A percentile compares a stretch with the other conserved stretches of the same genome.
These are phyloP conservation scores for Adansonia gregorii DNA, from an alignment of 441 rosid genomes.

Conservation along the genomic window DNA sequence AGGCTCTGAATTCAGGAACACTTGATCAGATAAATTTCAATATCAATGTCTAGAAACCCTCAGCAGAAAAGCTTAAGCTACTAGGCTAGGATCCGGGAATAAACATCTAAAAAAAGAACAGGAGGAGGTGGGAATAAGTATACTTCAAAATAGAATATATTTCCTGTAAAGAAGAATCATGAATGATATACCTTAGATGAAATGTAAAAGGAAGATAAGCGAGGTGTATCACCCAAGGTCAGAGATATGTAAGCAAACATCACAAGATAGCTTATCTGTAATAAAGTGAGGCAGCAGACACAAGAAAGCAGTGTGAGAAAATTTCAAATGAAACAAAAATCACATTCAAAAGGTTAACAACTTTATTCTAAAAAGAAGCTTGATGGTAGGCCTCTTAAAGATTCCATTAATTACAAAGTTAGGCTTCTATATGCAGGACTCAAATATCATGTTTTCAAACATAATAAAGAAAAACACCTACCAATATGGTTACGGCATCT, in stretches of 20 bases:
- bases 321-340: neutral
- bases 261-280: conserved; percentile 97
- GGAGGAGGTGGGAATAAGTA: neutral
- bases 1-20: neutral
- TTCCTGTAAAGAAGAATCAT: conserved; percentile 19
- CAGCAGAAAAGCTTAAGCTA: conserved; percentile 12
- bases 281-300: conserved; percentile 31
- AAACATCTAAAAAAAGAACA: conserved; percentile 12
- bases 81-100: neutral
- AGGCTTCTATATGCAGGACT: neutral
- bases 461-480: conserved; percentile 35
- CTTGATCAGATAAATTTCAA: conserved; percentile 11
- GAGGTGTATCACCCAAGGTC: conserved; percentile 82
- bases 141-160: neutral
- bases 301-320: conserved; percentile 5
- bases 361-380: neutral
- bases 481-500: conserved; percentile 90
- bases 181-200: conserved; percentile 74
- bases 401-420: conserved; percentile 14
- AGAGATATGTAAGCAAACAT: conserved; percentile 98
- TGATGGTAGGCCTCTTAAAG: neutral
- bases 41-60: neutral
- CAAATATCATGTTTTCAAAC: conserved; percentile 18
- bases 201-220: conserved; percentile 67
- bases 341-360: neutral